Evolutionary conservation across 2,329 filamentous ascomycete species (phyloP), one percentile per base, ranked within the genome.

Genomic region (Colletotrichum plurivorum): DNA sequence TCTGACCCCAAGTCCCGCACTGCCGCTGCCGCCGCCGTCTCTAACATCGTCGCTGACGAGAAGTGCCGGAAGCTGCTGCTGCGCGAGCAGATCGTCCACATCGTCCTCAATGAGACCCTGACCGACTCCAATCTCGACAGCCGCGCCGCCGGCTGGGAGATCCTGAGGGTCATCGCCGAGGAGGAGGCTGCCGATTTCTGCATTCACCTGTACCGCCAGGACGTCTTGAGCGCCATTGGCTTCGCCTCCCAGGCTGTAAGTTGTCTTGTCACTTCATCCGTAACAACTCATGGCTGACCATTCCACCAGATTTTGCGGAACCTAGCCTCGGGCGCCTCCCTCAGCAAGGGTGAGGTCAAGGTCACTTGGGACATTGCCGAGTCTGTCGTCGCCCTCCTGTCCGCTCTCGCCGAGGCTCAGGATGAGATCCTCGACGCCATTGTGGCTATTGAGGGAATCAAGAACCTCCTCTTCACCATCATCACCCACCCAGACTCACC

Each of bases 151-250:
- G 90, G 89, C n/a, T 93, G 90, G 90, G 86, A 87, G 13, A 90
- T 92, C 71, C 80, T 93, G 60, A 84, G 86, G 71, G 85, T 88
- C 49, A 82, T 93, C 61, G 87, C 86, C 2, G 82, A 87, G 71
- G 87, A 91, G 74, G 90, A 92, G 76, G 90, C 91, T 73, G 82
- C 86, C 13, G 90, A 92, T 74, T 92, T 92, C 68, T 90, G 89
- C 71, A 81, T 92, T 20, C 89, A 92, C 73, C 77, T 93, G 66
- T 92, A 86, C 74, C 82, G 90, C 51, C 81, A 87, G 31, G 90
- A 92, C 76, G 78, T 91, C 15, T 74, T 92, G 68, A 88, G 87
- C 31, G 88, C 89, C 20, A 84, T 92, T 67, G 84, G 88, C 66
- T 85, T 87, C 75, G 88, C 88, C 15, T 80, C 84, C 58, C 83